phyloP scores from a whole-genome alignment of 1,284 basidiomycete genomes.

The Ustilago trichophora region DNA sequence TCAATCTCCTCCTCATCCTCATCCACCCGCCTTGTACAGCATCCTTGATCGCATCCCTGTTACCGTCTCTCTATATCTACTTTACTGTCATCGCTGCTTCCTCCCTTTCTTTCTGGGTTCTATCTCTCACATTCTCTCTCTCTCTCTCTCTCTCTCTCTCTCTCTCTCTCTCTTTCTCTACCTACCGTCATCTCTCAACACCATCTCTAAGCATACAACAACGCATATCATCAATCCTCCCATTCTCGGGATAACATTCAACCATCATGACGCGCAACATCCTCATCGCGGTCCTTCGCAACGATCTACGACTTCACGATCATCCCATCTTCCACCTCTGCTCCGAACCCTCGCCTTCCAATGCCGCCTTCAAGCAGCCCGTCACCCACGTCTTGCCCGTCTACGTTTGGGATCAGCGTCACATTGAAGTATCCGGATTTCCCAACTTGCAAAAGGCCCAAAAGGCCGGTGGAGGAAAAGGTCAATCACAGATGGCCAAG shows the following conservation, averaged over 20 bases:
- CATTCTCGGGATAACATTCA: too few species aligned
- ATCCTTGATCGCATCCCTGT: too few species aligned
- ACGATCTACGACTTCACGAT: constrained; percentile 59
- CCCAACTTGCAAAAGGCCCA: constrained; percentile 36
- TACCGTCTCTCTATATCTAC: too few species aligned
- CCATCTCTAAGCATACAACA: too few species aligned
- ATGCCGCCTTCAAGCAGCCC: constrained; percentile 31
- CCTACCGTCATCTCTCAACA: too few species aligned
- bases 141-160: too few species aligned
- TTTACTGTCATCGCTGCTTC: too few species aligned
- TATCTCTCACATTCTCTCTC: too few species aligned
- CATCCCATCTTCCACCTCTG: constrained; percentile 56
- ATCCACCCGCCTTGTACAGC: too few species aligned
- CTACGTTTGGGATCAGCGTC: constrained; percentile 55
- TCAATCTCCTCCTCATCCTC: too few species aligned
- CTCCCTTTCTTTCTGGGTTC: too few species aligned
- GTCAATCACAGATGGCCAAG: constrained; percentile 29
- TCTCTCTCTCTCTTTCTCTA: too few species aligned
- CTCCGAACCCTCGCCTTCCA: constrained; percentile 30
- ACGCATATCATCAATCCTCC: background rate
- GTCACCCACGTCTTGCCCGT: constrained; percentile 58
- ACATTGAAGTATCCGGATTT: constrained; percentile 53
- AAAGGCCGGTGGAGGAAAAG: constrained; percentile 18
- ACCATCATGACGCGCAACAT: constrained; percentile 41
- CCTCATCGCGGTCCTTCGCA: constrained; percentile 49